phyloP scores from a whole-genome alignment of 768 basidiomycete genomes.

The Dioszegia hungarica region DNA sequence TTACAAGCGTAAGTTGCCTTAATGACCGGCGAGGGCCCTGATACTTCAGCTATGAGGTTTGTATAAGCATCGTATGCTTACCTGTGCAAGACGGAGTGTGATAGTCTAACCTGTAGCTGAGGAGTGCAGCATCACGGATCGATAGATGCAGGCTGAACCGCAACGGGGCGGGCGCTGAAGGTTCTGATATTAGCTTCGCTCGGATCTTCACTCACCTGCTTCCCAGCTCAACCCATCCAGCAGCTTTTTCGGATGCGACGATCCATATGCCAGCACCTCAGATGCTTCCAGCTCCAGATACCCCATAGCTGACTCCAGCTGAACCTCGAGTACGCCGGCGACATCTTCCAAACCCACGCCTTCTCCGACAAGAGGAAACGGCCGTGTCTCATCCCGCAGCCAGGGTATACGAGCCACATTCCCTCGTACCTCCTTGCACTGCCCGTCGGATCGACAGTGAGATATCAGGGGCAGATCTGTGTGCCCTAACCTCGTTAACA shows the following conservation, averaged over 20 bases:
- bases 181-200: not conserved
- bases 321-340: not conserved
- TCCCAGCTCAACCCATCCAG: not conserved
- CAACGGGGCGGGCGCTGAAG: not conserved
- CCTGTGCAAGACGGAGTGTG: slow-evolving; percentile 5
- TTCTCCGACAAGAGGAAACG: slow-evolving; percentile 38
- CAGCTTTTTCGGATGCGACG: too few relatives aligned
- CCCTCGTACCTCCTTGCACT: not conserved
- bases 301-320: not conserved
- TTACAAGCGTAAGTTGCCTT: not conserved
- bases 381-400: not conserved
- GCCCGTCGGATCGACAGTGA: not conserved
- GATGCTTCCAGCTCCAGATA: not conserved
- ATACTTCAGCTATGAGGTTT: not conserved
- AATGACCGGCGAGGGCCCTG: slow-evolving; percentile 3
- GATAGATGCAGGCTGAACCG: not conserved
- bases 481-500: not conserved
- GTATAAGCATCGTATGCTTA: not conserved
- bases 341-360: slow-evolving; percentile 27
- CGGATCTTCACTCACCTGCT: not conserved
- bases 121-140: slow-evolving; percentile 5
- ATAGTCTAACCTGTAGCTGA: slow-evolving; percentile 7
- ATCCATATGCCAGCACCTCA: not conserved
- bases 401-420: slow-evolving; percentile 1
- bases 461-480: not conserved